phyloP scores from a whole-genome alignment of 2,329 filamentous ascomycete species.

The Calonectria crousiana region DNA sequence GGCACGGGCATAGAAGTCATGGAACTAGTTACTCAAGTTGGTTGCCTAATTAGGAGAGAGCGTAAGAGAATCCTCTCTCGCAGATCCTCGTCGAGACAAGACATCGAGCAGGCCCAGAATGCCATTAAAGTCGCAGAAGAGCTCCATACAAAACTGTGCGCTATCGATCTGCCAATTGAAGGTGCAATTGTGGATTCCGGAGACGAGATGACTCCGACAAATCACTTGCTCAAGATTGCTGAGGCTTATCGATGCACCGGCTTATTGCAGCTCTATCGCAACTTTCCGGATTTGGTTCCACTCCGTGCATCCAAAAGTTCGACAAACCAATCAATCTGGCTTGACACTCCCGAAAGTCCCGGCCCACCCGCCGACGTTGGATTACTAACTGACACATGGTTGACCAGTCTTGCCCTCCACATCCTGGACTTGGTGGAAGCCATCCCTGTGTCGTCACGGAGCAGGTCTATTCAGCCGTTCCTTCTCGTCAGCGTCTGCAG shows the following conservation, averaged over 20 bases:
- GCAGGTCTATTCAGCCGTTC: slow-evolving; percentile 58
- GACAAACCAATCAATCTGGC: slow-evolving; percentile 5
- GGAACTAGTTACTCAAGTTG: slow-evolving; percentile 42
- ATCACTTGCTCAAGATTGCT: slow-evolving; percentile 41
- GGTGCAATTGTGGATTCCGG: slow-evolving; percentile 39
- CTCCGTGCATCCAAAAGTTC: slow-evolving; percentile 35
- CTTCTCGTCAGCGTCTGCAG: slow-evolving; percentile 57
- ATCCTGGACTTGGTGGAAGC: slow-evolving; percentile 56
- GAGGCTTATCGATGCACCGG: slow-evolving; percentile 46
- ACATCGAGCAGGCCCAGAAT: slow-evolving; percentile 40
- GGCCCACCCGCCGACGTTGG: neutral
- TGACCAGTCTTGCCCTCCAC: slow-evolving; percentile 58
- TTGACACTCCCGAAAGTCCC: slow-evolving; percentile 14
- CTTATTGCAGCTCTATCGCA: slow-evolving; percentile 43
- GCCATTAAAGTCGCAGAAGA: slow-evolving; percentile 35
- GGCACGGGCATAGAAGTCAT: slow-evolving; percentile 41
- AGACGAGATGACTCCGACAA: slow-evolving; percentile 40
- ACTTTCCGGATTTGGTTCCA: slow-evolving; percentile 55
- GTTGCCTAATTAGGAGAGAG: slow-evolving; percentile 38
- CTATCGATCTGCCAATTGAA: slow-evolving; percentile 33
- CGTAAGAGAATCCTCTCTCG: slow-evolving; percentile 39
- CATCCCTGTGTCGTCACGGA: slow-evolving; percentile 58
- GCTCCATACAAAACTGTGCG: slow-evolving; percentile 36
- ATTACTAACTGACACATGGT: slow-evolving; percentile 49
- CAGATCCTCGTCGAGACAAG: slow-evolving; percentile 36